Base-by-base conservation (phyloP, 805 yeast genomes). In the Suhomyces vadensis region DNA sequence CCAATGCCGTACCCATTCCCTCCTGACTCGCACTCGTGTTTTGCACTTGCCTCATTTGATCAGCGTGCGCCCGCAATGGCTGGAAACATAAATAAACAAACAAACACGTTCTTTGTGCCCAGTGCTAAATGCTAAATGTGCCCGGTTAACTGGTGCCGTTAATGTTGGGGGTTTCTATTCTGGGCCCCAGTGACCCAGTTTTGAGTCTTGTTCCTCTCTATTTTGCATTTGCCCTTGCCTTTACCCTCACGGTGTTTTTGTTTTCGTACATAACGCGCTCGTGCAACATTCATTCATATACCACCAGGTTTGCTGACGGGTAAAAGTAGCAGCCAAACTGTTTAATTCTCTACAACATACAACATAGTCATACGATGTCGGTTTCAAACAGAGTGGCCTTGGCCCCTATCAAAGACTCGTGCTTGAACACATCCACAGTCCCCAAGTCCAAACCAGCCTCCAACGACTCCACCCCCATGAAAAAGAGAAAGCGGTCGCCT, bases 351-450 rank as follows among this genome's bases (percentile, higher is more conserved):
- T n/a, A n/a, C n/a, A n/a, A n/a, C n/a, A n/a, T n/a, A n/a, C n/a
- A n/a, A n/a, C n/a, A n/a, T n/a, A n/a, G n/a, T n/a, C n/a, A n/a
- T n/a, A n/a, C 24, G 10, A 44, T 44, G 48, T 44, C 48, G 6
- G 42, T 41, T 14, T 49, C 64, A 35, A 62, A 61, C 43, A 53
- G 72, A 46, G 55, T 63, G 25, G 72, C 72, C 20, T 65, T 68
- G 54, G 72, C 72, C 5, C 68, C 73, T 23, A 55, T 68, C 46
- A 60, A 56, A 43, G 64, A 59, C 48, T 53, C 63, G 23, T 54
- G 54, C 37, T 53, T 65, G 43, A 67, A 67, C 50, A 55, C 57
- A 31, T 41, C 48, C 29, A 50, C 57, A 24, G 58, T 61, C 19
- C 35, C 33, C 35, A 46, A 23, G 29, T 24, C 35, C 26, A 54